These are phyloP conservation scores for Lipomyces yamadae DNA, from an alignment of 805 yeast genomes.

Conservation along the genomic window DNA sequence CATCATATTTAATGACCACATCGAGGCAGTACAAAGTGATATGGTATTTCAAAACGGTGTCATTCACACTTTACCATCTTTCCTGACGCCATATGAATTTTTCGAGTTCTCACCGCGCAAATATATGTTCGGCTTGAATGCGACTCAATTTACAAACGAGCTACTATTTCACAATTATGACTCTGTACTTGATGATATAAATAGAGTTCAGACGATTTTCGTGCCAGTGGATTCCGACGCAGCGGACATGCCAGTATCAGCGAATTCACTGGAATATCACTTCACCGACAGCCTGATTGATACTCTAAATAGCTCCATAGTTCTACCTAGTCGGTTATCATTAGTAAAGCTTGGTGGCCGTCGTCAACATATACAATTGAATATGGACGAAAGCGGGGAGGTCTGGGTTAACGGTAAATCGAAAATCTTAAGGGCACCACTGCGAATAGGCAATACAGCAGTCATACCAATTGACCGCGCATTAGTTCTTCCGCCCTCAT, in stretches of 20 bases:
- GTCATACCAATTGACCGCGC: constrained; percentile 30
- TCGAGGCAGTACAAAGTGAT: constrained; percentile 25
- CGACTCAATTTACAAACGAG: constrained; percentile 28
- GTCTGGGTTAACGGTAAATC: constrained; percentile 22
- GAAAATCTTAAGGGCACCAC: constrained; percentile 18
- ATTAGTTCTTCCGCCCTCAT: constrained; percentile 30
- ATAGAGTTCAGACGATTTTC: constrained; percentile 30
- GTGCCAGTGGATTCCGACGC: constrained; percentile 25
- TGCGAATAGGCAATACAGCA: constrained; percentile 31
- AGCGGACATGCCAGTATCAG: constrained; percentile 21
- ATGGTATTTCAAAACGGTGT: constrained; percentile 34
- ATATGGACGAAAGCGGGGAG: neutral
- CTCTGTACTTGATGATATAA: constrained; percentile 14
- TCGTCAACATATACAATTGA: constrained; percentile 16
- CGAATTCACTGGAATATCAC: constrained; percentile 25
- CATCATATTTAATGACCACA: constrained; percentile 23
- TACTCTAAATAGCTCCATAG: neutral
- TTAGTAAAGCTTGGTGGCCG: constrained; percentile 13
- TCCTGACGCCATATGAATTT: constrained; percentile 24
- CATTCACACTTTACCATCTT: constrained; percentile 25
- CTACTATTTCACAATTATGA: constrained; percentile 26
- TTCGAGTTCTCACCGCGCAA: constrained; percentile 35
- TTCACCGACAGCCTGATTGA: constrained; percentile 15
- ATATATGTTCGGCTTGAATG: constrained; percentile 29
- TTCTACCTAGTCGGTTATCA: constrained; percentile 15